phyloP scores from a whole-genome alignment of 331 rosid genomes.

The Ulmus americana region DNA sequence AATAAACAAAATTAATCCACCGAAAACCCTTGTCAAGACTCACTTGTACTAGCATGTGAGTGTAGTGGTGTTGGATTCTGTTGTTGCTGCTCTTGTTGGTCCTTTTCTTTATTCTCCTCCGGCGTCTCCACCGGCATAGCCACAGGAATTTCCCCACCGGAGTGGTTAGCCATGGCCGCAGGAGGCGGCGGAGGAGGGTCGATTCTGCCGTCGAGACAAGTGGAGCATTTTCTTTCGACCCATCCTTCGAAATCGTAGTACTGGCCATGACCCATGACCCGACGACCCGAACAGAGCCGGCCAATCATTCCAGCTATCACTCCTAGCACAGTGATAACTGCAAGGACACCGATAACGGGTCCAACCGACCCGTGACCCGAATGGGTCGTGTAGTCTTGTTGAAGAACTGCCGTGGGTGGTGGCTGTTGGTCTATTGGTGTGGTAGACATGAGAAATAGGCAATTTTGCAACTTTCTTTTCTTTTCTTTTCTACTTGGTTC shows the following conservation, averaged over 20 bases:
- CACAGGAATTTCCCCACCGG: conserved; percentile 8
- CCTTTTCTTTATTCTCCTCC: conserved; percentile 41
- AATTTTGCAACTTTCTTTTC: not conserved
- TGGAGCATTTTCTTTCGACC: conserved; percentile 67
- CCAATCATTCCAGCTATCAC: conserved; percentile 67
- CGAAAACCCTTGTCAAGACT: conserved; percentile 1
- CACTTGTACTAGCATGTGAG: conserved; percentile 14
- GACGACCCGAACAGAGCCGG: conserved; percentile 72
- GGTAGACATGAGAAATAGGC: conserved; percentile 36
- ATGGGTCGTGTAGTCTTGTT: conserved; percentile 47
- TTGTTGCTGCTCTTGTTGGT: conserved; percentile 6
- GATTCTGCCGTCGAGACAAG: conserved; percentile 61
- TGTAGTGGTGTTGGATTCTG: not conserved
- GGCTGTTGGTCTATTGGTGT: conserved; percentile 41
- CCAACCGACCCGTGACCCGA: conserved; percentile 64
- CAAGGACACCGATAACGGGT: conserved; percentile 63
- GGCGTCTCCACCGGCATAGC: conserved; percentile 20
- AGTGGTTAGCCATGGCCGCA: not conserved
- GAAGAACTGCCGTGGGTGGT: conserved; percentile 34
- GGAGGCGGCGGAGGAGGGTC: conserved; percentile 32
- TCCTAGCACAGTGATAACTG: conserved; percentile 57
- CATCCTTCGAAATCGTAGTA: conserved; percentile 59
- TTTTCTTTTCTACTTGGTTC: not conserved
- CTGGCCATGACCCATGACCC: conserved; percentile 51
- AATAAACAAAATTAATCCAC: not conserved